These are phyloP conservation scores for Pouteria campechiana DNA, from an alignment of 179 eudicot genomes.

Conservation along the genomic window DNA sequence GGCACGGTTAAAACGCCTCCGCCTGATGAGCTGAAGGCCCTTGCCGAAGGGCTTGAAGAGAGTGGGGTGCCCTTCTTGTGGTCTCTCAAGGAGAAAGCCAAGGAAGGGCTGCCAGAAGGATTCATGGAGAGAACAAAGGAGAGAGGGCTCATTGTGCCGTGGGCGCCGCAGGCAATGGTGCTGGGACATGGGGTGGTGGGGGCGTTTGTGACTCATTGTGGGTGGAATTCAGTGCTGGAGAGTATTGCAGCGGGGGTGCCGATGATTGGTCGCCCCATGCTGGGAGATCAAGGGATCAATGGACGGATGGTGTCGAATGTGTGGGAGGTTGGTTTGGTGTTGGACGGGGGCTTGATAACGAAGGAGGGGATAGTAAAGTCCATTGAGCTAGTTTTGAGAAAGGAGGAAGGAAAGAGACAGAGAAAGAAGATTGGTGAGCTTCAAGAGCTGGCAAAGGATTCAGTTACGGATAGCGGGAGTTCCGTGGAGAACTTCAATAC, in stretches of 20 bases:
- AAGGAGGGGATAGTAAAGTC: conserved; percentile 14
- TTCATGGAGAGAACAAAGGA: not conserved
- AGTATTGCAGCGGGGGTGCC: conserved; percentile 8
- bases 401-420: conserved; percentile 4
- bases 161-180: conserved; percentile 15
- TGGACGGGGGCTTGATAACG: conserved; percentile 27
- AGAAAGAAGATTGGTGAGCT: conserved; percentile 9
- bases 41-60: conserved; percentile 14
- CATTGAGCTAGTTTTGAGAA: conserved; percentile 7
- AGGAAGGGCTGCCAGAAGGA: conserved; percentile 2
- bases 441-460: conserved; percentile 12
- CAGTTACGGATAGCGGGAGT: conserved; percentile 28
- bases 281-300: conserved; percentile 9
- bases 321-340: conserved; percentile 15
- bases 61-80: conserved; percentile 12
- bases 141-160: conserved; percentile 8
- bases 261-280: conserved; percentile 8
- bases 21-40: conserved; percentile 12
- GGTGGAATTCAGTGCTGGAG: conserved; percentile 17
- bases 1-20: conserved; percentile 13
- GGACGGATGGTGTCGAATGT: conserved; percentile 6
- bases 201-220: conserved; percentile 14
- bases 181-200: conserved; percentile 9
- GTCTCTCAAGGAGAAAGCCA: conserved; percentile 7
- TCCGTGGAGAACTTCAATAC: conserved; percentile 14